Base-by-base conservation (phyloP, 176 grass and related monocot genomes). In the Oryza longistaminata region DNA sequence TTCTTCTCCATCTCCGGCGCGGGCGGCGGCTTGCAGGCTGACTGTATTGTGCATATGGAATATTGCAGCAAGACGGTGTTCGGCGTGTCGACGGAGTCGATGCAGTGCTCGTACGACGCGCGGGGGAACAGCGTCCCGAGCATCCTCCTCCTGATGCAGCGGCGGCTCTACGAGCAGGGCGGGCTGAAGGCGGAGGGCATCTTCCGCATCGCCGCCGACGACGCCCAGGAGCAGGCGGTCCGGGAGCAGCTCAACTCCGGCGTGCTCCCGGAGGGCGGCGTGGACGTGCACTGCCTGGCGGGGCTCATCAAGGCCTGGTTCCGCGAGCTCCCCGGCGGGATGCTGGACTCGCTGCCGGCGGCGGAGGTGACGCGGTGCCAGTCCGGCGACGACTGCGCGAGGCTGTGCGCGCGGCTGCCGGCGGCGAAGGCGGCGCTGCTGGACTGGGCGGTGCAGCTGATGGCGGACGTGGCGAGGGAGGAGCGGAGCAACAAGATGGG, bases 281-380 rank as follows among this genome's bases (percentile, higher is more conserved):
- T 88, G 44, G 93, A 95, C 83, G 83, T 93, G 52, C 96, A 98
- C 62, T 93, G 89, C 89, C 70, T 95, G 10, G 87, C 96, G 5
- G 96, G 96, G 12, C 77, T 95, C 61, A 95, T 98, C 53, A 98
- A 98, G 96, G 93, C 96, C 0, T 98, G 96, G 96, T 98, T 95
- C 85, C 85, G 96, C 10, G 93, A 98, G 86, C 89, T 98, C 34
- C 93, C 96, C 17, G 80, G 87, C 17, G 93, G 96, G 0, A 42
- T 95, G 4, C 80, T 98, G 10, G 96, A 93, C 85, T 85, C 89
- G 43, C 74, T 98, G 50, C 91, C 93, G 10, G 52, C 89, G 61
- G 83, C 90, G 17, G 91, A 95, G 79, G 91, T 95, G 73, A 83
- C 73, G 80, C 87, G 89, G 25, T 95, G 96, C 89, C 68, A 85